Percentiles rank a stretch among this genome's conserved stretches.
Conservation (phyloP, 257 asterid genomes). For the Solanum gracilifrons region DNA sequence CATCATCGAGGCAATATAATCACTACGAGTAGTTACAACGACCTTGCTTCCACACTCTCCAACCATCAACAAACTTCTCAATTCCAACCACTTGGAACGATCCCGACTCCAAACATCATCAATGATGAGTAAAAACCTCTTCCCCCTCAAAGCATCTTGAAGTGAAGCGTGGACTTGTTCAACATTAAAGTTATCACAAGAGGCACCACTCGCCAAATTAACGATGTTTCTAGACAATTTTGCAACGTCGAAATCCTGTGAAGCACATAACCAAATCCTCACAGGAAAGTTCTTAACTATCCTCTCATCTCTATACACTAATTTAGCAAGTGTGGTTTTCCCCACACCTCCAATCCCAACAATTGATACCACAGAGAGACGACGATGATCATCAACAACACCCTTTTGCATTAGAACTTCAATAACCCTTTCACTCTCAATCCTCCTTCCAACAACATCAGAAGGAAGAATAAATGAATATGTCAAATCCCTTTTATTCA, state of each 20-base stretch:
- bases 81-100: background rate
- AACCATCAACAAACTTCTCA: slow-evolving; percentile 1
- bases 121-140: slow-evolving; percentile 1
- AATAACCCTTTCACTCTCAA: background rate
- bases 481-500: background rate
- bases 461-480: slow-evolving; percentile 2
- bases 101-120: slow-evolving; percentile 11
- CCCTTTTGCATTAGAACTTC: background rate
- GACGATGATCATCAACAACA: background rate
- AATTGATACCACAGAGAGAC: slow-evolving; percentile 4
- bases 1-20: background rate
- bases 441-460: slow-evolving; percentile 1
- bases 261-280: slow-evolving; percentile 2
- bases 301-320: slow-evolving; percentile 2
- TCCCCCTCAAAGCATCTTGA: background rate
- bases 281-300: background rate
- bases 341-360: slow-evolving; percentile 1
- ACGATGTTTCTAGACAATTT: background rate
- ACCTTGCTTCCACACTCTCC: slow-evolving; percentile 6
- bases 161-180: background rate
- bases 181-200: background rate
- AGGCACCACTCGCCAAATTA: background rate
- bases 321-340: slow-evolving; percentile 8
- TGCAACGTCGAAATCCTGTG: background rate
- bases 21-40: background rate